Percentiles rank a stretch among this genome's conserved stretches.
phyloP scores from a whole-genome alignment of 1,139 yeast genomes.

The Geotrichum aggregatum region DNA sequence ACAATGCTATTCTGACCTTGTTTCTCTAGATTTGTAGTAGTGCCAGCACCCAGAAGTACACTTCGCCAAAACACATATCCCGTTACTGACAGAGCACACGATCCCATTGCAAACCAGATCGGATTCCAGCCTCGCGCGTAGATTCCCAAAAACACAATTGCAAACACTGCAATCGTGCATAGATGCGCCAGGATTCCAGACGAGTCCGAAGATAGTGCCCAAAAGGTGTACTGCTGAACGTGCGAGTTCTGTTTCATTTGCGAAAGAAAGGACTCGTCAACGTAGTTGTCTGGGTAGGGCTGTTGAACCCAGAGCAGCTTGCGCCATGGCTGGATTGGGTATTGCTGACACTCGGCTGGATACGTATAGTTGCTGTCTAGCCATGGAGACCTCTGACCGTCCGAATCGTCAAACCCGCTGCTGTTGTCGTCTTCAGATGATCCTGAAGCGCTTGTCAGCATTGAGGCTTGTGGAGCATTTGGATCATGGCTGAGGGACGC shows the following conservation, averaged over 20 bases:
- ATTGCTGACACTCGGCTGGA: background rate
- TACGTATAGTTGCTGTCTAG: background rate
- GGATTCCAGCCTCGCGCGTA: constrained; percentile 38
- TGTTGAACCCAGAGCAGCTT: constrained; percentile 84
- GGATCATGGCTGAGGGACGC: background rate
- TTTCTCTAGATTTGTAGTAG: constrained; percentile 2
- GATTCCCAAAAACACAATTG: constrained; percentile 56
- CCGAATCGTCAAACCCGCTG: background rate
- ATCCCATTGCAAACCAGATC: constrained; percentile 33
- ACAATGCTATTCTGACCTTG: constrained; percentile 12
- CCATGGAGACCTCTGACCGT: background rate
- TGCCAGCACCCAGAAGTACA: constrained; percentile 18
- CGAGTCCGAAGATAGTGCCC: constrained; percentile 63
- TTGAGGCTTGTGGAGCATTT: background rate
- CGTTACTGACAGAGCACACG: constrained; percentile 37
- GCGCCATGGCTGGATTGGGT: constrained; percentile 53
- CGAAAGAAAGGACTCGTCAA: constrained; percentile 71
- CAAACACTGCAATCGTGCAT: constrained; percentile 56
- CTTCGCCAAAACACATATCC: constrained; percentile 39
- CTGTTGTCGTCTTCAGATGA: background rate
- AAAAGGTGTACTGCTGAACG: constrained; percentile 62
- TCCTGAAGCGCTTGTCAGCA: background rate
- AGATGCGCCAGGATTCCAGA: constrained; percentile 64
- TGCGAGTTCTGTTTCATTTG: constrained; percentile 75
- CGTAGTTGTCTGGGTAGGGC: constrained; percentile 87